Evolutionary conservation across 169 alveolate species (phyloP), one percentile per base, ranked within the genome.

Genomic region (Plasmodium gallinaceum): DNA sequence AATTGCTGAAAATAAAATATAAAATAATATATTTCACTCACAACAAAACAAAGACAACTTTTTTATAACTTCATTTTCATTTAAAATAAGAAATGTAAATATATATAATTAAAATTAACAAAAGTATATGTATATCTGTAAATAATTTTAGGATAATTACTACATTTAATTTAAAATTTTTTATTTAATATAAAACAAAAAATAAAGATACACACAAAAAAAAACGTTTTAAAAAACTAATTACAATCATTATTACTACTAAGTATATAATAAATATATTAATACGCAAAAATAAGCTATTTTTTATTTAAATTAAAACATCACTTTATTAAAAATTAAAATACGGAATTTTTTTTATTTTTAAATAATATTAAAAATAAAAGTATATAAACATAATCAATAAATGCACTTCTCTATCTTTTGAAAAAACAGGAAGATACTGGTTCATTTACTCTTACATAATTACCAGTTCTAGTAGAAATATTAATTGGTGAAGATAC

Each of bases 401-500:
- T 20, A 43, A 43, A 24, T 18, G 20, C 2, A 61, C 22, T 48
- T 20, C 46, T n/a, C 39, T 54, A 80, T 46, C 90, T 68, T 71
- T 69, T 80, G 52, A 52, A 80, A 46, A 80, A 20, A 52, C 51
- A 37, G 43, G 90, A 65, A 9, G 52, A 70, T 9, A 68, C n/a
- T 46, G 72, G n/a, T 46, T 80, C 68, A 22, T 57, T 72, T 16
- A 80, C 22, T 12, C 64, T 58, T 80, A 69, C 7, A 68, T 80
- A 80, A 68, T 80, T 80, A 20, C 46, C 51, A 45, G 22, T 37
- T 37, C 90, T 80, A 1, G 64, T 32, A 61, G 85, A 32, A 80
- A 80, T 46, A 54, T 37, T 46, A 66, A 80, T 18, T 54, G 90
- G 90, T 52, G 74, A 46, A 46, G 68, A 32, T 5, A 60, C 57